phyloP scores from a whole-genome alignment of 345 rosid genomes.

The Anacardium occidentale region DNA sequence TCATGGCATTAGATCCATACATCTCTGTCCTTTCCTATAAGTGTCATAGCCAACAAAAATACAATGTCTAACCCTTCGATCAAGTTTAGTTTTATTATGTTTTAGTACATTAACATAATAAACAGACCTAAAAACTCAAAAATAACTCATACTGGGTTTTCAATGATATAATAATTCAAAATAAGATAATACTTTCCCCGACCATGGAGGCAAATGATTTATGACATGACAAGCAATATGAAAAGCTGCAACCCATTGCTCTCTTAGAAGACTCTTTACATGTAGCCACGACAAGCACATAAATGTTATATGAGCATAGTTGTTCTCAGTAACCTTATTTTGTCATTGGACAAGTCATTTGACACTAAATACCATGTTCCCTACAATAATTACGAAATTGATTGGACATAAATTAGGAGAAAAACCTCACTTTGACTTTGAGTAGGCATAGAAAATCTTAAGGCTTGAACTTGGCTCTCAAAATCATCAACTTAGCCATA shows the following conservation, averaged over 20 bases:
- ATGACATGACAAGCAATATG: slow-evolving; percentile 7
- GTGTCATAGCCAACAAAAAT: slow-evolving; percentile 2
- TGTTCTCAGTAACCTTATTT: neutral
- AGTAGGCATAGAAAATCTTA: no score
- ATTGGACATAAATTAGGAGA: neutral
- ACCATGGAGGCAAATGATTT: slow-evolving; percentile 2
- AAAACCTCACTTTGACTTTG: no score
- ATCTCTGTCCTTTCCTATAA: neutral
- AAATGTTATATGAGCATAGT: neutral
- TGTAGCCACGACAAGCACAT: neutral
- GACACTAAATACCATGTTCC: neutral
- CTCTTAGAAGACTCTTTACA: neutral
- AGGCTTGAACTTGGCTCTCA: no score
- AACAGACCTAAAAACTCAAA: neutral
- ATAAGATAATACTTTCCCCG: neutral
- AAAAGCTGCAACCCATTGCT: neutral
- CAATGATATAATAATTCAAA: neutral
- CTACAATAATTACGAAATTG: no score
- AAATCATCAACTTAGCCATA: no score
- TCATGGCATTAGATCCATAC: slow-evolving; percentile 2
- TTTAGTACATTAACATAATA: neutral
- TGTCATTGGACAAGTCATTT: neutral
- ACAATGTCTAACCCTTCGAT: neutral
- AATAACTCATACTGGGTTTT: slow-evolving; percentile 4
- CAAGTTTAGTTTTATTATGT: neutral